phyloP scores from a whole-genome alignment of 768 basidiomycete species.

The Mycena crocata region DNA sequence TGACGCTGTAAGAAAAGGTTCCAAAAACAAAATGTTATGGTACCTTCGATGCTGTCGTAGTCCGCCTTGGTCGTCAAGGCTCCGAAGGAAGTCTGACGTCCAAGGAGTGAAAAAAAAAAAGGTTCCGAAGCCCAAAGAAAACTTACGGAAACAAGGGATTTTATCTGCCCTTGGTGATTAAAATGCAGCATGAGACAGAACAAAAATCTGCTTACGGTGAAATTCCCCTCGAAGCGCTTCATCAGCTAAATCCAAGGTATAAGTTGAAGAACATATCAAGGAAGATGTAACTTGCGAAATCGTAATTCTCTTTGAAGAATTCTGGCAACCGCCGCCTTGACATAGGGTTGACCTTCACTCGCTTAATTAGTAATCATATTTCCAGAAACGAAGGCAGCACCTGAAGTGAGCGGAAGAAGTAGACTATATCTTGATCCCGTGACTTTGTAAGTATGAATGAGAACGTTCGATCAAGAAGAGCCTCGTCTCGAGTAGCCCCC shows the following conservation, averaged over 20 bases:
- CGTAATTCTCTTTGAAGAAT: conserved; percentile 80
- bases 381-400: too few species aligned
- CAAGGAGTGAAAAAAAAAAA: conserved; percentile 3
- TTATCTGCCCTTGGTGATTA: too few species aligned
- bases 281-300: conserved; percentile 55
- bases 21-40: too few species aligned
- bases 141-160: conserved; percentile 64
- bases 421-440: conserved; percentile 70
- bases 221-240: conserved; percentile 79
- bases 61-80: conserved; percentile 77
- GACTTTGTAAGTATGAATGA: conserved; percentile 65
- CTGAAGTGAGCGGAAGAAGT: conserved; percentile 71
- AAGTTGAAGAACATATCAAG: neutral
- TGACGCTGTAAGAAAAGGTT: too few species aligned
- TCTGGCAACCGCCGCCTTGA: conserved; percentile 64
- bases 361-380: too few species aligned
- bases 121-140: neutral
- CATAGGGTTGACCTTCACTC: too few species aligned
- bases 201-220: too few species aligned
- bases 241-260: conserved; percentile 55
- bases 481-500: conserved; percentile 66
- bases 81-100: conserved; percentile 51
- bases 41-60: conserved; percentile 63
- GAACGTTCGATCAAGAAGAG: conserved; percentile 72
- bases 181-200: too few species aligned